Conservation (phyloP, 1,139 yeast species). For the Hyphopichia khmerensis region DNA sequence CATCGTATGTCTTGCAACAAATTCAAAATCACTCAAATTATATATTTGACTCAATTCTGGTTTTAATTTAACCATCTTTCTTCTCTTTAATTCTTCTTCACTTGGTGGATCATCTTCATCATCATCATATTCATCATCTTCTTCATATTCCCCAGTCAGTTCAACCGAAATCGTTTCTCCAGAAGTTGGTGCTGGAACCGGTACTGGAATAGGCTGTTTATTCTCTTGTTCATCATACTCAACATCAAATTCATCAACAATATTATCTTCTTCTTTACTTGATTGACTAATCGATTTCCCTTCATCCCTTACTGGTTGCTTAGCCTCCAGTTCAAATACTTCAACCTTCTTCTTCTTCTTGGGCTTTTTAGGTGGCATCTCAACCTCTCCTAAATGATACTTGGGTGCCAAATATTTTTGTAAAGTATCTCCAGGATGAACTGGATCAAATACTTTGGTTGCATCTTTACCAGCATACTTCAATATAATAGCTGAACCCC, state of each 20-base stretch:
- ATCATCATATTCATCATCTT: conserved; percentile 25
- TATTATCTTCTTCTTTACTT: conserved; percentile 6
- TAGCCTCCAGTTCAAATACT: neutral
- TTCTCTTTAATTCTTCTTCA: conserved; percentile 30
- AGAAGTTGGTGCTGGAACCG: conserved; percentile 3
- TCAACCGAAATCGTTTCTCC: neutral
- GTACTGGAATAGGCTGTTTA: conserved; percentile 23
- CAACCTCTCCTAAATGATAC: conserved; percentile 35
- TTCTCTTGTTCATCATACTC: conserved; percentile 47
- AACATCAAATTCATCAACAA: conserved; percentile 46
- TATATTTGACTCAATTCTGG: conserved; percentile 66
- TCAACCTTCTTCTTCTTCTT: conserved; percentile 5
- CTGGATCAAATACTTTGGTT: conserved; percentile 64
- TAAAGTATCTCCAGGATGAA: conserved; percentile 82
- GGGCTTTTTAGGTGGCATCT: conserved; percentile 16
- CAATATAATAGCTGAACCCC: conserved; percentile 51
- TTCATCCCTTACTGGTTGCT: neutral
- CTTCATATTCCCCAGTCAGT: conserved; percentile 8
- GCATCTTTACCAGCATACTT: conserved; percentile 60
- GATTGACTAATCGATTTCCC: neutral
- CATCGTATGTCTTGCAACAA: conserved; percentile 65
- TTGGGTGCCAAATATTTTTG: conserved; percentile 38
- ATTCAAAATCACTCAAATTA: conserved; percentile 79
- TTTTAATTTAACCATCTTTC: conserved; percentile 30
- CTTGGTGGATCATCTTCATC: conserved; percentile 35